These are phyloP conservation scores for Fusarium burgessii DNA, from an alignment of 2,329 filamentous ascomycete genomes.

Conservation along the genomic window DNA sequence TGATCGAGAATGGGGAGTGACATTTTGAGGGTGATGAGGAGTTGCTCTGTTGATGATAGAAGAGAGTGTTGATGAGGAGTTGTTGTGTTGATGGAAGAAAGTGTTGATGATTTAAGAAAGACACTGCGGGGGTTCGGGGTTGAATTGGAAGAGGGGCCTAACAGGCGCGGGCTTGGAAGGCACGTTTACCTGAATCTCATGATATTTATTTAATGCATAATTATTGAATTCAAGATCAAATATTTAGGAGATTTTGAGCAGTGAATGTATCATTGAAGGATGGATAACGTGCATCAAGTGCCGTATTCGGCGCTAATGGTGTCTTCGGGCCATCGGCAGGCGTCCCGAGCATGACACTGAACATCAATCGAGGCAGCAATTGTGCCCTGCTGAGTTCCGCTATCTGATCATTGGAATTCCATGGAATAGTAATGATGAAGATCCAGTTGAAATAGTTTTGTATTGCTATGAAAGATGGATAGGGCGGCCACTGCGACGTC, in stretches of 20 bases:
- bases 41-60: not conserved
- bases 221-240: fast-evolving
- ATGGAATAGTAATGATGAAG: fast-evolving
- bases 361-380: not conserved
- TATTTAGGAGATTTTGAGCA: too few relatives aligned
- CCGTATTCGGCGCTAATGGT: not conserved
- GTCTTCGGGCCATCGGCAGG: not conserved
- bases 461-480: not conserved
- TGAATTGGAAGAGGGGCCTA: constrained; percentile 22
- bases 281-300: not conserved
- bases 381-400: fast-evolving
- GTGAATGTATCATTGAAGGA: too few relatives aligned
- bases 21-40: not conserved
- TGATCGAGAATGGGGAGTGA: constrained; percentile 65
- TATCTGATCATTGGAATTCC: fast-evolving
- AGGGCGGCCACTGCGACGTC: not conserved
- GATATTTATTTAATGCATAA: too few relatives aligned
- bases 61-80: not conserved
- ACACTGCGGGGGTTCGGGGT: constrained; percentile 36
- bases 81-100: not conserved
- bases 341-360: not conserved
- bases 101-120: not conserved
- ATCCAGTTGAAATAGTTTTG: fast-evolving
- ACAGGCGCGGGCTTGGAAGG: not conserved
- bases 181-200: not conserved